These are phyloP conservation scores for Pestalotiopsis fici DNA, from an alignment of 2,329 filamentous ascomycete species.

Conservation along the genomic window DNA sequence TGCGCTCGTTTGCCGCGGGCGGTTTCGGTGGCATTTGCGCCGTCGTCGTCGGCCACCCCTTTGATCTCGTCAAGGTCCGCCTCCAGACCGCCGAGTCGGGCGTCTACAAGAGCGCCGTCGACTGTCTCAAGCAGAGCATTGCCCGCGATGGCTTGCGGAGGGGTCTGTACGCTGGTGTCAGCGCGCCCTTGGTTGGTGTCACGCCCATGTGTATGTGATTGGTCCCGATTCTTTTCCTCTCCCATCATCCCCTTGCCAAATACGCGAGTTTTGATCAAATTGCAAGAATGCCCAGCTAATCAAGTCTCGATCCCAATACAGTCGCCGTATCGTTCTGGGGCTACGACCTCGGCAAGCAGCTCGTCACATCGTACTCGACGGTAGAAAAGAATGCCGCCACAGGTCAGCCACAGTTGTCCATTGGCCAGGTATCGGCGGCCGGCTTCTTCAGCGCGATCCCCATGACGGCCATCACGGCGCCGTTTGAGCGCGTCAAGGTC, in stretches of 20 bases:
- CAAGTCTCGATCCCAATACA: slow-evolving; percentile 25
- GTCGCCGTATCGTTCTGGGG: slow-evolving; percentile 78
- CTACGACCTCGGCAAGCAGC: slow-evolving; percentile 91
- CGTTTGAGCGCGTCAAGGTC: slow-evolving; percentile 98
- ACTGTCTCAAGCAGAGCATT: slow-evolving; percentile 87
- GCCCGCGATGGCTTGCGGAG: slow-evolving; percentile 79
- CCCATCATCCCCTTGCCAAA: too few relatives aligned
- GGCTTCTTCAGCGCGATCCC: slow-evolving; percentile 98
- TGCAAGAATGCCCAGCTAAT: not conserved
- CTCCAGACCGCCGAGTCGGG: slow-evolving; percentile 94
- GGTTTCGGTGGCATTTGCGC: slow-evolving; percentile 94
- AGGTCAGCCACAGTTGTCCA: slow-evolving; percentile 64
- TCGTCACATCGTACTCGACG: slow-evolving; percentile 71
- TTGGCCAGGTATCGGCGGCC: slow-evolving; percentile 85
- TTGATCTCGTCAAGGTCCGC: slow-evolving; percentile 96
- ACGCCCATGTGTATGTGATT: slow-evolving; percentile 94
- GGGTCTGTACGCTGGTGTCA: slow-evolving; percentile 95
- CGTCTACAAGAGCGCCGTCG: slow-evolving; percentile 85
- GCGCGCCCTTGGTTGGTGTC: slow-evolving; percentile 89
- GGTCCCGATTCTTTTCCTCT: too few relatives aligned
- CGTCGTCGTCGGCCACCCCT: slow-evolving; percentile 92
- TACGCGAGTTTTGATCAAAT: too few relatives aligned
- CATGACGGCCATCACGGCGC: slow-evolving; percentile 97
- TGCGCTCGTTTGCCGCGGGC: slow-evolving; percentile 84
- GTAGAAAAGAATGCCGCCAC: slow-evolving; percentile 64